Conservation (phyloP, 2,329 filamentous ascomycete genomes). For the Taxawa tesnikishii region DNA sequence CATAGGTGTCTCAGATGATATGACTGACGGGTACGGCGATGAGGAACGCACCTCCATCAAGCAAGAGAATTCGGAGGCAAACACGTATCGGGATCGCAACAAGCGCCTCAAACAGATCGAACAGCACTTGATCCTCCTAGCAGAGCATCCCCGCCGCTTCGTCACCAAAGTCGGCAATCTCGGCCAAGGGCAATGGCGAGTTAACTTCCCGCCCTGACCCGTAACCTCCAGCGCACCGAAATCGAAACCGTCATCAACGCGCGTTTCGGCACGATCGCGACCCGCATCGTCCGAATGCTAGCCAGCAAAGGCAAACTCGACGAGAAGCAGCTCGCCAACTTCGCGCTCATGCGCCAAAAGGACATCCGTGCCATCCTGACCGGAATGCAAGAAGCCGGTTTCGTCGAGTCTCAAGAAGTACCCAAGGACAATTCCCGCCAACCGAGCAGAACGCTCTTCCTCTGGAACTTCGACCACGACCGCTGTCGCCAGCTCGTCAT, state of each 20-base stretch:
- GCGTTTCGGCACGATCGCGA: slow-evolving; percentile 61
- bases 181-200: slow-evolving; percentile 63
- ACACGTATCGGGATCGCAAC: slow-evolving; percentile 22
- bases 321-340: slow-evolving; percentile 72
- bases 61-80: slow-evolving; percentile 6
- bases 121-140: slow-evolving; percentile 60
- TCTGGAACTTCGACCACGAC: slow-evolving; percentile 81
- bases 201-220: slow-evolving; percentile 67
- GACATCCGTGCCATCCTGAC: slow-evolving; percentile 78
- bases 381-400: slow-evolving; percentile 72
- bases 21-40: slow-evolving; percentile 8
- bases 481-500: slow-evolving; percentile 58
- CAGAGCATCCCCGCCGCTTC: slow-evolving; percentile 57
- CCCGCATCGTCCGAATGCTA: slow-evolving; percentile 76
- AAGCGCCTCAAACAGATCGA: slow-evolving; percentile 47
- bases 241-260: slow-evolving; percentile 72
- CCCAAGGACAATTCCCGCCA: slow-evolving; percentile 75
- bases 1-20: slow-evolving; percentile 11
- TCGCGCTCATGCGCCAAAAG: slow-evolving; percentile 72
- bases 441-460: slow-evolving; percentile 73
- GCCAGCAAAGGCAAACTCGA: slow-evolving; percentile 85
- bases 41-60: slow-evolving; percentile 16
- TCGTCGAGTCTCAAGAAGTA: slow-evolving; percentile 87
- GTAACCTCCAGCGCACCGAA: slow-evolving; percentile 60
- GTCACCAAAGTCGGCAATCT: slow-evolving; percentile 52